Conservation (phyloP, 202 grass and related monocot species). For the Eragrostis tef region DNA sequence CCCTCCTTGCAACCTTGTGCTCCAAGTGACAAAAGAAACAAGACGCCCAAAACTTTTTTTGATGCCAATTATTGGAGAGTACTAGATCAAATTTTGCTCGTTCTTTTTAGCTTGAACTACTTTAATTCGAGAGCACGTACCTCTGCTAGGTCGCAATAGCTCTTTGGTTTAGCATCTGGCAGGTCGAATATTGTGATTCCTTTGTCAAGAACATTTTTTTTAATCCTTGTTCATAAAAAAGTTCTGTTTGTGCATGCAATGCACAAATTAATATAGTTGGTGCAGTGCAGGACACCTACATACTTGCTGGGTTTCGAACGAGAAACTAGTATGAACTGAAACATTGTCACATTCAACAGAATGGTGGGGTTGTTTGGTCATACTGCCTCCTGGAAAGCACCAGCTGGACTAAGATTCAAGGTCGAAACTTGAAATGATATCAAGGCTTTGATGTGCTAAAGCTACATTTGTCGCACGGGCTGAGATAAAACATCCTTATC, state of each 20-base stretch:
- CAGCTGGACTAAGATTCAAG: not conserved
- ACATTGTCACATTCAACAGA: conserved; percentile 19
- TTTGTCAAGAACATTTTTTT: not conserved
- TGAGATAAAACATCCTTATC: conserved; percentile 54
- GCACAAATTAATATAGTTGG: not conserved
- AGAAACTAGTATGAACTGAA: not conserved
- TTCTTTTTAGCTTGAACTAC: not conserved
- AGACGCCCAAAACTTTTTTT: not conserved
- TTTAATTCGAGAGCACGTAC: conserved; percentile 32
- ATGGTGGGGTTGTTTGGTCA: conserved; percentile 35
- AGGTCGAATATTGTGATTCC: not conserved
- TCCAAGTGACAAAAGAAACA: conserved; percentile 54
- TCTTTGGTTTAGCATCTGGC: conserved; percentile 14
- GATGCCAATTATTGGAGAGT: conserved; percentile 39
- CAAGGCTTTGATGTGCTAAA: not conserved
- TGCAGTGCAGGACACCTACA: not conserved
- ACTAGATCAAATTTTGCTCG: conserved; percentile 7
- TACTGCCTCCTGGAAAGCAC: not conserved
- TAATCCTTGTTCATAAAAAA: not conserved
- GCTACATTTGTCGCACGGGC: not conserved
- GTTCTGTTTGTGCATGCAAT: not conserved
- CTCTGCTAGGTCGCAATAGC: conserved; percentile 13
- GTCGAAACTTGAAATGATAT: conserved; percentile 27
- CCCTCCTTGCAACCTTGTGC: conserved; percentile 46
- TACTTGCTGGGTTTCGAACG: not conserved